Conservation (phyloP, 129 eudicot genomes). For the Calendula officinalis region DNA sequence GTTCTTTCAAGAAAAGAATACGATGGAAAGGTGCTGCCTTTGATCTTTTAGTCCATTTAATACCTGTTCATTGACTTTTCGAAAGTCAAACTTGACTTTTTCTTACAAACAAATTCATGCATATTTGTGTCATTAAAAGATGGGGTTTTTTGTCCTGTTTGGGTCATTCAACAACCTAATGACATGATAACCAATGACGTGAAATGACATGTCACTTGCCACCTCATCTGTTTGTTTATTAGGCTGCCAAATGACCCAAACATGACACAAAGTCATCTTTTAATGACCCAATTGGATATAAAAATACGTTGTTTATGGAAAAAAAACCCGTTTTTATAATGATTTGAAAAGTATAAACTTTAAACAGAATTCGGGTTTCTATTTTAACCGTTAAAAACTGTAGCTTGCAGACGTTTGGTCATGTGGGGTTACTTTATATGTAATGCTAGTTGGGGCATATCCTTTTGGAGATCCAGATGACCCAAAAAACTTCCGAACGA, state of each 20-base stretch:
- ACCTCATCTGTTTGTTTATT: too few species aligned
- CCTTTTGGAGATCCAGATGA: conserved; percentile 72
- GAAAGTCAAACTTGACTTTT: neutral
- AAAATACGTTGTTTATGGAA: too few species aligned
- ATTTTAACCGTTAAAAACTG: conserved; percentile 20
- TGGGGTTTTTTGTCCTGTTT: too few species aligned
- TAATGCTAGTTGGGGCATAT: conserved; percentile 71
- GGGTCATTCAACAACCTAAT: too few species aligned
- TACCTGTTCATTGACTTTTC: neutral
- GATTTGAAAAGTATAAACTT: neutral
- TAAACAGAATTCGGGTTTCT: neutral
- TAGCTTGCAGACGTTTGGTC: conserved; percentile 92
- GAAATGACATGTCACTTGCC: too few species aligned
- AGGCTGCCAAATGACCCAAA: too few species aligned
- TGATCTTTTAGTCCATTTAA: conserved; percentile 12
- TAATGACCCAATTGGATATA: too few species aligned
- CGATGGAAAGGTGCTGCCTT: conserved; percentile 61
- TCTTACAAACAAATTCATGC: too few species aligned
- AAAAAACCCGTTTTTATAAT: too few species aligned
- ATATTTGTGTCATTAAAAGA: too few species aligned
- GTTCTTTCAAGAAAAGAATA: conserved; percentile 60
- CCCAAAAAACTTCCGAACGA: conserved; percentile 58
- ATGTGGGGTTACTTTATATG: conserved; percentile 71
- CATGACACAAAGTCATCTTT: too few species aligned
- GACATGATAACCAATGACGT: too few species aligned